These are phyloP conservation scores for Aspergillus transmontanensis DNA, from an alignment of 2,329 filamentous ascomycete species.

Conservation along the genomic window DNA sequence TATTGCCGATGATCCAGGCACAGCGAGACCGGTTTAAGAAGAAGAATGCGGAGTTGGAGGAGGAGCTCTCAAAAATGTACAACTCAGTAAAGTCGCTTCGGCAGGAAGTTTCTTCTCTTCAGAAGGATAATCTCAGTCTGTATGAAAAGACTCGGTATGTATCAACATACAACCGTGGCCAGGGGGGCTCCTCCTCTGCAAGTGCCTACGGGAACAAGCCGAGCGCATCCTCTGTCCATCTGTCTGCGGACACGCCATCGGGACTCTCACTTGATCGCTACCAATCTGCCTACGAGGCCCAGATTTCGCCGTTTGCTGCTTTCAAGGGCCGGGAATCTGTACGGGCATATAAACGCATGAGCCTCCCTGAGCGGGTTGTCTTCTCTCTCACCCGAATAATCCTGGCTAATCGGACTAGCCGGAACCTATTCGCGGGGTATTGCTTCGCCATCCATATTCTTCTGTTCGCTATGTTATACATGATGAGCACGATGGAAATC, in stretches of 20 bases:
- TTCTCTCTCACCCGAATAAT: constrained; percentile 91
- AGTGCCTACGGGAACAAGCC: constrained; percentile 66
- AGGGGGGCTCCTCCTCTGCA: constrained; percentile 63
- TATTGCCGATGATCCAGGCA: constrained; percentile 96
- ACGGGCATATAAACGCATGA: constrained; percentile 90
- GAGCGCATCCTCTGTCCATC: constrained; percentile 70
- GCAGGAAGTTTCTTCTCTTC: constrained; percentile 86
- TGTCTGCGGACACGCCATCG: constrained; percentile 62
- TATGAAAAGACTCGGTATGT: constrained; percentile 98
- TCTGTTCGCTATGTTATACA: constrained; percentile 85
- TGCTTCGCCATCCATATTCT: constrained; percentile 85
- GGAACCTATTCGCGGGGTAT: constrained; percentile 92
- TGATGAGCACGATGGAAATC: constrained; percentile 70
- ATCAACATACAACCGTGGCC: constrained; percentile 82
- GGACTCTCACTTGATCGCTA: constrained; percentile 80
- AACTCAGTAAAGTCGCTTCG: constrained; percentile 80
- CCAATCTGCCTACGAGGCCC: constrained; percentile 88
- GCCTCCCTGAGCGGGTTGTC: constrained; percentile 82
- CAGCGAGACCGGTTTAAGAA: constrained; percentile 98
- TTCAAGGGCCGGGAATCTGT: constrained; percentile 93
- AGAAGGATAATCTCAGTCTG: constrained; percentile 92
- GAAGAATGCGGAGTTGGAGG: constrained; percentile 86
- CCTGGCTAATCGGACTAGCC: constrained; percentile 82
- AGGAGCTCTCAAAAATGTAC: constrained; percentile 83
- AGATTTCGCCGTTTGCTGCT: constrained; percentile 91